These are phyloP conservation scores for Aspergillus novoparasiticus DNA, from an alignment of 2,329 filamentous ascomycete species.

Conservation along the genomic window DNA sequence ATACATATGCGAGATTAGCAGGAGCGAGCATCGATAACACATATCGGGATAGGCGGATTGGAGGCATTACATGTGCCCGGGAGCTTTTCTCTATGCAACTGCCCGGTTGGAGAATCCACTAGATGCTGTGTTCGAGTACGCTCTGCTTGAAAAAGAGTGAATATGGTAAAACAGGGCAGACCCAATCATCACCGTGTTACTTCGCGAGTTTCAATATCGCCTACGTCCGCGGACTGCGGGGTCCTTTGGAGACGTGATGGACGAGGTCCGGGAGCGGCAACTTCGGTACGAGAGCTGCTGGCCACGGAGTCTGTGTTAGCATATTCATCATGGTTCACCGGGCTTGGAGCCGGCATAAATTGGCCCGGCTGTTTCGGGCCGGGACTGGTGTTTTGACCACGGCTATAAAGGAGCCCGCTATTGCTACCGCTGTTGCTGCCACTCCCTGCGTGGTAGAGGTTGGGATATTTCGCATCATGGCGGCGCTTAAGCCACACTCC, in stretches of 20 bases:
- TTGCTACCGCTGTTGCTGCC: constrained; percentile 24
- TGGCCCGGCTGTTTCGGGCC: constrained; percentile 16
- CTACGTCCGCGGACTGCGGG: constrained; percentile 13
- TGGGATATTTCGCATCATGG: constrained; percentile 64
- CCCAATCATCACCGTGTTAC: constrained; percentile 18
- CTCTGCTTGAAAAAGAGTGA: not conserved
- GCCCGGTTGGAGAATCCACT: not conserved
- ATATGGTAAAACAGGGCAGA: not conserved
- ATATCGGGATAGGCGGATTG: not conserved
- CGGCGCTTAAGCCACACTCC: constrained; percentile 73
- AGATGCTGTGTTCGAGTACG: not conserved
- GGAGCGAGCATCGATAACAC: not conserved
- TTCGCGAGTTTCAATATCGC: constrained; percentile 31
- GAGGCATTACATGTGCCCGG: not conserved
- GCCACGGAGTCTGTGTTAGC: constrained; percentile 26
- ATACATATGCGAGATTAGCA: constrained; percentile 20
- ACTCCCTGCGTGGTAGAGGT: constrained; percentile 34
- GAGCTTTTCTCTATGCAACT: not conserved
- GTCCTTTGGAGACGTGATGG: constrained; percentile 29
- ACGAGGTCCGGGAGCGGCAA: constrained; percentile 19
- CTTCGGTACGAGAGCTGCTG: constrained; percentile 33
- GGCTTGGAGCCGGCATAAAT: constrained; percentile 17
- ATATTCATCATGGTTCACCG: constrained; percentile 15
- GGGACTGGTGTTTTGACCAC: constrained; percentile 21
- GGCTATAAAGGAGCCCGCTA: constrained; percentile 24